Percentiles rank a stretch among this genome's conserved stretches.
These are phyloP conservation scores for Thraustochytrium striatum DNA, from an alignment of 352 stramenopile species.

Conservation along the genomic window DNA sequence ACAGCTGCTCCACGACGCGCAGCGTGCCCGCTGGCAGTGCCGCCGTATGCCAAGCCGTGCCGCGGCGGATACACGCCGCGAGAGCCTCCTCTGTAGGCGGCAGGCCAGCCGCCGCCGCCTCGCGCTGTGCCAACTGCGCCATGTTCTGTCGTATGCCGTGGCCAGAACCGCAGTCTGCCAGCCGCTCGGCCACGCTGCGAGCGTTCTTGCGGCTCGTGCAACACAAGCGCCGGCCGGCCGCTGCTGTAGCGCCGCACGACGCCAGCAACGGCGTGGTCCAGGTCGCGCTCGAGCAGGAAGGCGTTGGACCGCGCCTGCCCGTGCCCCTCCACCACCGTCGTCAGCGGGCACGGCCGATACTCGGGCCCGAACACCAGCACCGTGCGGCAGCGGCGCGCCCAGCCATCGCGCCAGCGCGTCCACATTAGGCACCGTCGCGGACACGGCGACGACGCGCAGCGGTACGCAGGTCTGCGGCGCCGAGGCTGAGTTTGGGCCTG, in stretches of 20 bases:
- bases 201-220: slow-evolving; percentile 96
- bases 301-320: slow-evolving; percentile 55
- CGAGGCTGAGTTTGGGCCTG: slow-evolving; percentile 51
- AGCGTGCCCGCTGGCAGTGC: slow-evolving; percentile 69
- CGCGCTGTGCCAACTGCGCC: slow-evolving; percentile 76
- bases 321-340: slow-evolving; percentile 88
- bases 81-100: slow-evolving; percentile 93
- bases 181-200: slow-evolving; percentile 90
- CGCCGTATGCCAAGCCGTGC: slow-evolving; percentile 48
- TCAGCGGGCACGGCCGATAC: slow-evolving; percentile 91
- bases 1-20: slow-evolving; percentile 93
- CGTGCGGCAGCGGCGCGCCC: slow-evolving; percentile 72
- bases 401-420: slow-evolving; percentile 93
- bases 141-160: slow-evolving; percentile 81
- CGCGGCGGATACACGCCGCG: slow-evolving; percentile 96
- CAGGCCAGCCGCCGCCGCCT: slow-evolving; percentile 81
- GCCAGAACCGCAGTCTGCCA: slow-evolving; percentile 86
- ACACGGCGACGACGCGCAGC: slow-evolving; percentile 88
- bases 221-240: slow-evolving; percentile 73
- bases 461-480: too few relatives aligned
- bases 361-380: slow-evolving; percentile 65
- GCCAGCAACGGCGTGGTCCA: slow-evolving; percentile 3
- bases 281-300: slow-evolving; percentile 11
- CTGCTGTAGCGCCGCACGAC: neutral
- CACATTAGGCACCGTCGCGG: slow-evolving; percentile 92